phyloP scores from a whole-genome alignment of 2,329 filamentous ascomycete genomes.

The Diaporthe velutina region DNA sequence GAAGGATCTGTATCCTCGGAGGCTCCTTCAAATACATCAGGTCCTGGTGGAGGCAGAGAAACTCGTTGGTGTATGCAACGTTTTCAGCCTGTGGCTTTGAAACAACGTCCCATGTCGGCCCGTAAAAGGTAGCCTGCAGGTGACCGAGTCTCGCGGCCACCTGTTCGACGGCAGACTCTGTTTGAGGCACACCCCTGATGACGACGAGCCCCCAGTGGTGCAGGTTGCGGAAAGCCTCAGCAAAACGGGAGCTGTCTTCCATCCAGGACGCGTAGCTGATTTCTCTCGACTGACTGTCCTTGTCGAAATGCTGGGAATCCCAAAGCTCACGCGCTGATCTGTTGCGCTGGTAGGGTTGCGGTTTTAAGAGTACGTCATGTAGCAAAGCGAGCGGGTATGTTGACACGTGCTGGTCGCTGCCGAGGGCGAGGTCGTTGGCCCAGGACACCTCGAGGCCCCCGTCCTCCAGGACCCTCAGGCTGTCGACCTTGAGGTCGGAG shows the following conservation, averaged over 20 bases:
- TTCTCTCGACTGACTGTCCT: slow-evolving; percentile 10
- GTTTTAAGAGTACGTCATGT: not conserved
- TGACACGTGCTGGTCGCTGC: slow-evolving; percentile 47
- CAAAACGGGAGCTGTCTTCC: slow-evolving; percentile 67
- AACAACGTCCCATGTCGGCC: slow-evolving; percentile 88
- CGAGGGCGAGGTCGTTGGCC: slow-evolving; percentile 58
- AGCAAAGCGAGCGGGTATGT: slow-evolving; percentile 49
- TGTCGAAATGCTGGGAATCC: slow-evolving; percentile 1
- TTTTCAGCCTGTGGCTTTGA: slow-evolving; percentile 88
- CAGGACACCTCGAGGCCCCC: slow-evolving; percentile 71
- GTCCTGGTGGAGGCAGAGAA: slow-evolving; percentile 92
- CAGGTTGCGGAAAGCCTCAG: slow-evolving; percentile 72
- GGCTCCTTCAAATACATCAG: slow-evolving; percentile 86
- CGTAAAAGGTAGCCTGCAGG: slow-evolving; percentile 91
- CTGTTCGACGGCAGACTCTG: slow-evolving; percentile 73
- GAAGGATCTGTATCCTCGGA: slow-evolving; percentile 87
- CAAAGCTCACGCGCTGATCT: slow-evolving; percentile 23
- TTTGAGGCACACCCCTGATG: slow-evolving; percentile 78
- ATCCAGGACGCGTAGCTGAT: slow-evolving; percentile 77
- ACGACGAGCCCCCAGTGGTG: slow-evolving; percentile 80
- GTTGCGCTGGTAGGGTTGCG: not conserved
- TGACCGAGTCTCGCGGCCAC: slow-evolving; percentile 82
- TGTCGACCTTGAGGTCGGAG: slow-evolving; percentile 47
- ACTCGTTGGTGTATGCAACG: slow-evolving; percentile 87
- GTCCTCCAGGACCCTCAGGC: slow-evolving; percentile 49